phyloP scores from a whole-genome alignment of 345 rosid genomes.

The Euphorbia lathyris region DNA sequence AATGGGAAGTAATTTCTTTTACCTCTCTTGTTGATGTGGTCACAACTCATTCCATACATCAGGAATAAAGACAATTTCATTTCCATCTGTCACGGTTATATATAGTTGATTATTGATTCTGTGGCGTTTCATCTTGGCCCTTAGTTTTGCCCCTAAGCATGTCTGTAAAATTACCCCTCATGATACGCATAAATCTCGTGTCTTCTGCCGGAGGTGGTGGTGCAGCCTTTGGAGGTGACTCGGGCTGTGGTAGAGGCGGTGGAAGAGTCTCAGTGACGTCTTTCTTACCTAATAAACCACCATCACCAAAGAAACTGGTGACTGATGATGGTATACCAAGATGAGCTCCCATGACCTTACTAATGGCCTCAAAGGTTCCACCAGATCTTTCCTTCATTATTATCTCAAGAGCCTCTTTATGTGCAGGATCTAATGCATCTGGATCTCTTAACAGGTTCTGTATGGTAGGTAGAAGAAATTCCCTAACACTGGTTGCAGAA shows the following conservation, averaged over 20 bases:
- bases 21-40: neutral
- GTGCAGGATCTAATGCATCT: slow-evolving; percentile 90
- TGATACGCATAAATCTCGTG: slow-evolving; percentile 86
- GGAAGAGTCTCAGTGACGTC: slow-evolving; percentile 32
- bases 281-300: slow-evolving; percentile 78
- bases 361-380: slow-evolving; percentile 71
- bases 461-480: slow-evolving; percentile 72
- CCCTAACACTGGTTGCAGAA: slow-evolving; percentile 63
- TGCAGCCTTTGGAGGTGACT: slow-evolving; percentile 40
- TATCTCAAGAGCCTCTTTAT: slow-evolving; percentile 94
- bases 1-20: neutral
- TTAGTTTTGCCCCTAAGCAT: slow-evolving; percentile 77
- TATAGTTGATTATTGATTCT: slow-evolving; percentile 19
- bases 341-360: slow-evolving; percentile 95
- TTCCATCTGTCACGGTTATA: neutral
- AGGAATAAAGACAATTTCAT: slow-evolving; percentile 1
- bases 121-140: slow-evolving; percentile 52
- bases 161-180: slow-evolving; percentile 85
- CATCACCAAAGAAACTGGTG: slow-evolving; percentile 83
- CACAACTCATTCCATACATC: neutral
- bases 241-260: slow-evolving; percentile 34
- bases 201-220: slow-evolving; percentile 52
- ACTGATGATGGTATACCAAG: slow-evolving; percentile 88
- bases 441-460: slow-evolving; percentile 80
- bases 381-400: slow-evolving; percentile 87